A percentile compares a stretch with the other conserved stretches of the same genome.
phyloP scores from a whole-genome alignment of 2,329 filamentous ascomycete genomes.

The Ascochyta lentis region DNA sequence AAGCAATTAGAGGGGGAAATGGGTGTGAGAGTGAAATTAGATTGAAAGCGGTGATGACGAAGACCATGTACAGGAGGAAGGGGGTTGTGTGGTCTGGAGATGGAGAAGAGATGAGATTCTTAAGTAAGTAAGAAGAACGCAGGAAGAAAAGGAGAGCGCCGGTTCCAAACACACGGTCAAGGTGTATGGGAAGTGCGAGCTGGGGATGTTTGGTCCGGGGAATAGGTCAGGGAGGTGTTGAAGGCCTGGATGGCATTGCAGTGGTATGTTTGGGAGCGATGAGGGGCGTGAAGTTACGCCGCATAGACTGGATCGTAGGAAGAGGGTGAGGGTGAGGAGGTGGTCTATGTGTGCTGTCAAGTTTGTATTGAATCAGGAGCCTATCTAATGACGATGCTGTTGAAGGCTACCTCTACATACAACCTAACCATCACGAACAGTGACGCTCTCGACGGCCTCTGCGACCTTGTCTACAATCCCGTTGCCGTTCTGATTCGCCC shows the following conservation, averaged over 20 bases:
- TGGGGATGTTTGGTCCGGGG: too few species aligned
- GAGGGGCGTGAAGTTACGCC: neutral
- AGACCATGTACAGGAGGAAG: too few species aligned
- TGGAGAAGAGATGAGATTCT: too few species aligned
- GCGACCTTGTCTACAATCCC: conserved; percentile 17
- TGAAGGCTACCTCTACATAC: neutral
- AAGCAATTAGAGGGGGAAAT: too few species aligned
- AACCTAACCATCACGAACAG: conserved; percentile 13
- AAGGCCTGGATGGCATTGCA: neutral
- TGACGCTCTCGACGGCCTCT: conserved; percentile 20
- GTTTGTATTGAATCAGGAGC: neutral
- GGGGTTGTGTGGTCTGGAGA: too few species aligned
- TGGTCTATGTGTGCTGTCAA: neutral
- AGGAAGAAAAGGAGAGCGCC: too few species aligned
- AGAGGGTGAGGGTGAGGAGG: neutral
- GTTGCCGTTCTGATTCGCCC: conserved; percentile 3
- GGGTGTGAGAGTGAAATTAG: too few species aligned
- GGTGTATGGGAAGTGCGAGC: too few species aligned
- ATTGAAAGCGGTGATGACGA: too few species aligned
- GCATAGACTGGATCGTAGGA: neutral
- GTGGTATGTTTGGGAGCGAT: neutral
- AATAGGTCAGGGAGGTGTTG: too few species aligned
- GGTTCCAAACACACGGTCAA: too few species aligned
- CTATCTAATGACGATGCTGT: neutral
- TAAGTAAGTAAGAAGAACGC: too few species aligned